Base-by-base conservation (phyloP, 108 stramenopile genomes). In the Skeletonema marinoi region DNA sequence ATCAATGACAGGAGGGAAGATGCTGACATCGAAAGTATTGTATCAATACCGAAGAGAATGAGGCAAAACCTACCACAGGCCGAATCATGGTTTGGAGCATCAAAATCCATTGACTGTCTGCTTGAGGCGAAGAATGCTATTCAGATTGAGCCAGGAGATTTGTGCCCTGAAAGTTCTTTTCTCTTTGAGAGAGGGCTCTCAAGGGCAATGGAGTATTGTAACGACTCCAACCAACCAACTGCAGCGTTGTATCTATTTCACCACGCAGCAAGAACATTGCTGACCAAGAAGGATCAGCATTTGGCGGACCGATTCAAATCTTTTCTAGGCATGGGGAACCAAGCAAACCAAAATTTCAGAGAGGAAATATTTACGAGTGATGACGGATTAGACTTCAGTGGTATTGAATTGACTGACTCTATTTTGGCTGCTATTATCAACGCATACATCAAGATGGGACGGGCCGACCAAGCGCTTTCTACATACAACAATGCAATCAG, bases 191-290 rank as follows among this genome's bases (percentile, higher is more conserved):
- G 81, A 63, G 81, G 81, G 3, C 32, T 82, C 13, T 32, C 65
- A 10, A 73, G 35, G 29, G 81, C 81, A 35, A 82, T 82, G 81
- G 70, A 75, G 21, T 66, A 71, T 66, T 76, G 70, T 42, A 35
- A 68, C n/a, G 81, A 82, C 21, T 74, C 66, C 11, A 67, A 74
- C 3, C 81, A 82, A 60, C 65, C 81, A 63, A 32, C 75, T 19
- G 70, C 74, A 63, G 81, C 81, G 19, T 56, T 76, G 36, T 60
- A 72, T 33, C 81, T 82, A 11, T 76, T 82, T 42, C 19, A 30
- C n/a, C 32, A 82, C 51, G 46, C 71, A 42, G 32, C 33, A n/a
- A 44, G 66, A 21, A 63, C 25, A n/a, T 62, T 82, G 12, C 38
- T 31, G 4, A 25, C 14, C 12, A 60, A 61, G 32, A 65, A 60